phyloP scores from a whole-genome alignment of 2,329 filamentous ascomycete species.

The Amauroascus verrucosus region DNA sequence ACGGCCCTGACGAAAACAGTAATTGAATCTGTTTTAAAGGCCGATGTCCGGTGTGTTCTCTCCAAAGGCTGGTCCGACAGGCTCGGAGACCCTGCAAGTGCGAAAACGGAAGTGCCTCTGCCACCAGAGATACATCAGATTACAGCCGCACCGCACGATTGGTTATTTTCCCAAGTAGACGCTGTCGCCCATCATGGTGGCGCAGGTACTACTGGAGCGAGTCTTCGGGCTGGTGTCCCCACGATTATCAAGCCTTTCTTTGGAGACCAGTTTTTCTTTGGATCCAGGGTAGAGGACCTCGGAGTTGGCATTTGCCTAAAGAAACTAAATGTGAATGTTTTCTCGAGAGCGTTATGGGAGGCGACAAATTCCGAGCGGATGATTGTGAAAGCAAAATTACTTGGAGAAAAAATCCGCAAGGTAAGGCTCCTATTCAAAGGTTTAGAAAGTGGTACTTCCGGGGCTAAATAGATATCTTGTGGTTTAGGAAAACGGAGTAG shows the following conservation, averaged over 20 bases:
- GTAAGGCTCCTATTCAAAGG: conserved; percentile 40
- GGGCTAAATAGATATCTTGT: neutral
- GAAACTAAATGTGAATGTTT: conserved; percentile 76
- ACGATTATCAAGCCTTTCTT: conserved; percentile 97
- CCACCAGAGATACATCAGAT: conserved; percentile 79
- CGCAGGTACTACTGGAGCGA: conserved; percentile 88
- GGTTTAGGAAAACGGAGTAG: conserved; percentile 73
- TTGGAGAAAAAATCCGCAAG: conserved; percentile 80
- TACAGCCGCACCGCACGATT: conserved; percentile 86
- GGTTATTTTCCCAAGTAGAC: conserved; percentile 89
- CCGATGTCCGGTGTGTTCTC: conserved; percentile 86
- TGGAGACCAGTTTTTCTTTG: conserved; percentile 96
- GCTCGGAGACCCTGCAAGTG: conserved; percentile 48
- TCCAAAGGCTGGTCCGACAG: conserved; percentile 97
- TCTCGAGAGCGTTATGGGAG: conserved; percentile 81
- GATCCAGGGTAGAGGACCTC: conserved; percentile 76
- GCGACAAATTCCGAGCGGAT: conserved; percentile 83
- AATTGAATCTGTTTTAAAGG: conserved; percentile 78
- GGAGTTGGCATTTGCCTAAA: conserved; percentile 84
- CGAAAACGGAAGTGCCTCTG: conserved; percentile 56
- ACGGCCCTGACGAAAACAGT: conserved; percentile 84
- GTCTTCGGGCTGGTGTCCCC: conserved; percentile 77
- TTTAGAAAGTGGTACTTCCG: neutral
- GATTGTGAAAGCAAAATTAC: conserved; percentile 69
- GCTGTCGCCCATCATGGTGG: conserved; percentile 92